A percentile compares a stretch with the other conserved stretches of the same genome.
Conservation (phyloP, 805 yeast genomes). For the Saccharomycopsis sp. region DNA sequence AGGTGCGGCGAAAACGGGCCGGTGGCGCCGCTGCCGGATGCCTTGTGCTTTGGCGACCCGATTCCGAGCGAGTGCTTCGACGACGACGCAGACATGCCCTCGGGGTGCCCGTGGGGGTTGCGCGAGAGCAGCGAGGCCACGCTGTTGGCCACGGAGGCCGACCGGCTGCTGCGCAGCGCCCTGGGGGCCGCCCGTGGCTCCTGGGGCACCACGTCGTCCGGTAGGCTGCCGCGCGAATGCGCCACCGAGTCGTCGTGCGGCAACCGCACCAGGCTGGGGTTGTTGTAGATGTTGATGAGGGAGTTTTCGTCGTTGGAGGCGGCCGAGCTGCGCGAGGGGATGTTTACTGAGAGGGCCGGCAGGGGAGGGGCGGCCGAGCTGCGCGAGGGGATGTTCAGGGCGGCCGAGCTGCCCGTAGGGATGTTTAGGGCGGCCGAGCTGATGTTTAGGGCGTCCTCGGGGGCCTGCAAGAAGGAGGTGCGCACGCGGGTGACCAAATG, state of each 20-base stretch:
- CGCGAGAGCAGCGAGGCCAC: conserved; percentile 4
- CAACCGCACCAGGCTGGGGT: conserved; percentile 12
- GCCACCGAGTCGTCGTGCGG: neutral
- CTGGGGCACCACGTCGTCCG: no score
- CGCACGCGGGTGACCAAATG: conserved; percentile 10
- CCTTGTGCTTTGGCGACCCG: neutral
- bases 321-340: conserved; percentile 4
- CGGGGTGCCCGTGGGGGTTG: neutral
- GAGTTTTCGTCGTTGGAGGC: conserved; percentile 13
- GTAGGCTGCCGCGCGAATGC: neutral
- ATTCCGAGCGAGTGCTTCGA: neutral
- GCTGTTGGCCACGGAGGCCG: conserved; percentile 7
- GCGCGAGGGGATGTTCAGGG: no score
- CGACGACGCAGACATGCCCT: neutral
- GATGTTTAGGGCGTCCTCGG: neutral
- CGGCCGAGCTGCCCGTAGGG: no score
- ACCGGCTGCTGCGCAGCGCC: neutral
- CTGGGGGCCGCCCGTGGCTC: neutral
- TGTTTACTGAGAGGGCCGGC: no score
- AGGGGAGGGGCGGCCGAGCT: no score
- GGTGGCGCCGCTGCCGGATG: neutral
- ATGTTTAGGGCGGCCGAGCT: no score
- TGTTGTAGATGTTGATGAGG: conserved; percentile 18
- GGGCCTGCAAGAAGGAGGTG: conserved; percentile 1
- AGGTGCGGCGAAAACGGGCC: conserved; percentile 11